Conservation (phyloP, 2,329 filamentous ascomycete species). For the Pseudogymnoascus sp. region DNA sequence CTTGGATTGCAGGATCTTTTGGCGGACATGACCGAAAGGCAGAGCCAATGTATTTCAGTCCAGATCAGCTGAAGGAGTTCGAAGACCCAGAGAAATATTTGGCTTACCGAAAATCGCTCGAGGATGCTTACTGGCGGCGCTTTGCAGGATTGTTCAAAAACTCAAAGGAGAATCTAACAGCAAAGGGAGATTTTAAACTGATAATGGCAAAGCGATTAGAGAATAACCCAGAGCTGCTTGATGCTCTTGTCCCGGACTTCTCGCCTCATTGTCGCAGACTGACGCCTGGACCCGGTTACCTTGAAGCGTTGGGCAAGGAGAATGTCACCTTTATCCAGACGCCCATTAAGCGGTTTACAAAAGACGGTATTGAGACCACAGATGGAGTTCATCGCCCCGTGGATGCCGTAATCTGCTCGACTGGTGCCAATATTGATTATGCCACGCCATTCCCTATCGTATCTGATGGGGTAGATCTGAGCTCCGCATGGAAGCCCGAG, state of each 20-base stretch:
- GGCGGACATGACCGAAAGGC: constrained; percentile 45
- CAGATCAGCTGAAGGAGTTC: constrained; percentile 51
- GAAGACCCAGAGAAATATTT: constrained; percentile 56
- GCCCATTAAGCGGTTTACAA: constrained; percentile 51
- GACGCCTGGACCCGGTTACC: constrained; percentile 61
- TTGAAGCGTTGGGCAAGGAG: constrained; percentile 55
- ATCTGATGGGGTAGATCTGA: constrained; percentile 47
- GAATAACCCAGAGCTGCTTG: constrained; percentile 48
- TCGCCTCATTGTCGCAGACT: constrained; percentile 58
- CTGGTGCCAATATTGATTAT: constrained; percentile 56
- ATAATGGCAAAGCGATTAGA: constrained; percentile 49
- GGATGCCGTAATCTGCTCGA: constrained; percentile 62
- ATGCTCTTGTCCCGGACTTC: constrained; percentile 55
- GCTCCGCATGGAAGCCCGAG: constrained; percentile 48
- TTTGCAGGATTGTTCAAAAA: constrained; percentile 50
- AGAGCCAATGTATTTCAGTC: constrained; percentile 47
- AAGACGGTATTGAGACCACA: constrained; percentile 51
- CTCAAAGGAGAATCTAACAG: constrained; percentile 41
- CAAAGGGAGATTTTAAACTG: constrained; percentile 41
- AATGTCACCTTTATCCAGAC: constrained; percentile 57
- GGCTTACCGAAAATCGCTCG: constrained; percentile 49
- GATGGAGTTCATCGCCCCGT: constrained; percentile 52
- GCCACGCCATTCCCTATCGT: constrained; percentile 55
- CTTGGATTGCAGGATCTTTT: constrained; percentile 62
- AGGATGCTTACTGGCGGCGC: constrained; percentile 56